These are phyloP conservation scores for Macadamia integrifolia DNA, from an alignment of 164 flowering plant species.

Conservation along the genomic window DNA sequence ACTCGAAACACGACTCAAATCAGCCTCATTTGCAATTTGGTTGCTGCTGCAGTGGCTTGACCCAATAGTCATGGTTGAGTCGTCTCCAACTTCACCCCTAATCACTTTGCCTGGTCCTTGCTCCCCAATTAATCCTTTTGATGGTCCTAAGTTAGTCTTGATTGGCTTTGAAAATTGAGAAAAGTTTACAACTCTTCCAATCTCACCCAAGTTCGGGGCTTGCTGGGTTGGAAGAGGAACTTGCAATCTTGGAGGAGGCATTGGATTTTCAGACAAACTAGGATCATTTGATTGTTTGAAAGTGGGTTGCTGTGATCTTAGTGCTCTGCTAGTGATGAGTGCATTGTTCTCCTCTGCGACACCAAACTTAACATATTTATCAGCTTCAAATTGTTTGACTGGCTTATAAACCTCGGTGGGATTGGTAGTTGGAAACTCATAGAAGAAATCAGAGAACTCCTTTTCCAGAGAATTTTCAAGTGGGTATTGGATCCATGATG, in stretches of 20 bases:
- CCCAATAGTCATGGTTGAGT: constrained; percentile 45
- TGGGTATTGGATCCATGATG: constrained; percentile 50
- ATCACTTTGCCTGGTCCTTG: constrained; percentile 9
- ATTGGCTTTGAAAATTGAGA: constrained; percentile 17
- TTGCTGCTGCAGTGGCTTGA: constrained; percentile 62
- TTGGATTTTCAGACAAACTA: constrained; percentile 12
- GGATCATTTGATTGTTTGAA: constrained; percentile 13
- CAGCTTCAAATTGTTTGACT: constrained; percentile 18
- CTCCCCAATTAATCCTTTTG: constrained; percentile 7
- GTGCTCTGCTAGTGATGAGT: background rate
- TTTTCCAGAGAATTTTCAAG: constrained; percentile 44
- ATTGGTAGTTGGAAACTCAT: constrained; percentile 29
- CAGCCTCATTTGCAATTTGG: constrained; percentile 37
- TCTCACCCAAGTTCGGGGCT: constrained; percentile 4
- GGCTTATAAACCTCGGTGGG: constrained; percentile 21
- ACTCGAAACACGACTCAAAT: constrained; percentile 34
- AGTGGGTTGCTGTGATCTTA: constrained; percentile 14
- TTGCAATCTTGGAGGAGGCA: constrained; percentile 41
- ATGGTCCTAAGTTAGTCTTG: constrained; percentile 13
- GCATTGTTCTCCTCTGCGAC: constrained; percentile 6
- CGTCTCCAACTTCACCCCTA: constrained; percentile 28
- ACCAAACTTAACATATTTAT: constrained; percentile 11
- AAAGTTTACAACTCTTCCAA: constrained; percentile 16
- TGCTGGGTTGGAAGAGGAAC: constrained; percentile 10
- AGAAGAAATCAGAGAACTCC: constrained; percentile 43